Conservation (phyloP, 352 stramenopile species). For the Aphanomyces stellatus region DNA sequence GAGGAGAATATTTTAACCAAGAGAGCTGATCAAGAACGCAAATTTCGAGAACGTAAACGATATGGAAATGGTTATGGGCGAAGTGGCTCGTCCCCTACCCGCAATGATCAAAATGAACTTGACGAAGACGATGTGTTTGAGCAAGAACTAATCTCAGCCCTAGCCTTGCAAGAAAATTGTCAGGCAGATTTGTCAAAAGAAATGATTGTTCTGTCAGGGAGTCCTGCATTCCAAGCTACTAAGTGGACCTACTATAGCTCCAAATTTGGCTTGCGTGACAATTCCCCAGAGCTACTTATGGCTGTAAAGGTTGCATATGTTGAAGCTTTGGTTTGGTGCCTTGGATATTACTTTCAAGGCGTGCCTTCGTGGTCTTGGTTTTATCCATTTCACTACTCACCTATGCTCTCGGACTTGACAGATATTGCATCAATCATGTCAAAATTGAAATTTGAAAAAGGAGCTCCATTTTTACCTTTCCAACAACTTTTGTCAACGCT, state of each 20-base stretch:
- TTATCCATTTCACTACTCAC: slow-evolving; percentile 99
- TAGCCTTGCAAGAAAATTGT: slow-evolving; percentile 33
- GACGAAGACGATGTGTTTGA: slow-evolving; percentile 34
- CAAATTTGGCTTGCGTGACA: slow-evolving; percentile 55
- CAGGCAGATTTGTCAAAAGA: slow-evolving; percentile 34
- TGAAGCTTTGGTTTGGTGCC: slow-evolving; percentile 68
- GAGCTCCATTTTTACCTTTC: slow-evolving; percentile 91
- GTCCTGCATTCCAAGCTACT: slow-evolving; percentile 67
- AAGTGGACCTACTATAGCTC: slow-evolving; percentile 82
- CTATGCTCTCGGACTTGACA: slow-evolving; percentile 97
- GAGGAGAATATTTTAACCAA: slow-evolving; percentile 92
- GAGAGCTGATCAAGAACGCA: slow-evolving; percentile 43
- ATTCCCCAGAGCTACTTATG: background rate
- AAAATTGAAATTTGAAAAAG: slow-evolving; percentile 80
- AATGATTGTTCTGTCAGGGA: slow-evolving; percentile 49
- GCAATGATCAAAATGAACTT: slow-evolving; percentile 35
- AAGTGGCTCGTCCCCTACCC: slow-evolving; percentile 26
- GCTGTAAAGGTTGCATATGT: slow-evolving; percentile 70
- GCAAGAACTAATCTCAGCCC: slow-evolving; percentile 41
- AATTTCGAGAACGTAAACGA: background rate
- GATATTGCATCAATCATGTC: slow-evolving; percentile 66
- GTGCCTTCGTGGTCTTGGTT: slow-evolving; percentile 98
- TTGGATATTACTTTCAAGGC: slow-evolving; percentile 86
- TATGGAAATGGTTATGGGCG: slow-evolving; percentile 24
- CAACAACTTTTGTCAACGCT: slow-evolving; percentile 98